Evolutionary conservation across 2,329 filamentous ascomycete genomes (phyloP), one percentile per base, ranked within the genome.

Genomic region (Sporothrix pallida): DNA sequence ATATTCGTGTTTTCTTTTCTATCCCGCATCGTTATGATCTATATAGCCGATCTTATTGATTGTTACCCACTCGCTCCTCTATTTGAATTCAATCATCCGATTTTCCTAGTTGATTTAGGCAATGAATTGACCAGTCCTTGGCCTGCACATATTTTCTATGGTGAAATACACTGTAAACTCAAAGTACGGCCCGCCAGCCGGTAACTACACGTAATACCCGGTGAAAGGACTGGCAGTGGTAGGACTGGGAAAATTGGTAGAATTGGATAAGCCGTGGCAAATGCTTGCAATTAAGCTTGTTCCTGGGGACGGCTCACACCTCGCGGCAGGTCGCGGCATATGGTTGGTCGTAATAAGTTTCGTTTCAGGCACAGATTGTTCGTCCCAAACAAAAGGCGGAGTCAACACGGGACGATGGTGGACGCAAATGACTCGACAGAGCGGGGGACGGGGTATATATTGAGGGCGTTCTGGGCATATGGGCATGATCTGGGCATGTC

Each of bases 391-490:
- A 62, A 44, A 44, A 42, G 37, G 31, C 58, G 31, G 37, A 42
- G 31, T 63, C 31, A 26, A 63, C 31, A 44, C 58, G 58, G 37
- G 15, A 63, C 17, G 13, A 44, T 12, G 31, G 12, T 13, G 23
- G 54, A 4, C 31, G 7, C 12, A 63, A 20, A 63, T 44, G 58
- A 63, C 58, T 63, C 58, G 31, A 42, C 58, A 63, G 58, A 63
- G 58, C 58, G 58, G 58, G 58, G 58, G 42, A 63, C 58, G 58
- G 58, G 60, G 60, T 58, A 44, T 63, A 63, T 44, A 63, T 63
- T 63, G 31, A 17, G 31, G 31, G 17, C 15, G 10, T 62, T 37
- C 44, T 44, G 37, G 60, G 44, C 15, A 26, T 26, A 26, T 26
- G 23, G 23, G 23, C 23, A 26, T 26, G 23, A 26, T 20, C 60